Evolutionary conservation across 2,329 filamentous ascomycete species (phyloP).

Genomic region (Pezicula neosporulosa): DNA sequence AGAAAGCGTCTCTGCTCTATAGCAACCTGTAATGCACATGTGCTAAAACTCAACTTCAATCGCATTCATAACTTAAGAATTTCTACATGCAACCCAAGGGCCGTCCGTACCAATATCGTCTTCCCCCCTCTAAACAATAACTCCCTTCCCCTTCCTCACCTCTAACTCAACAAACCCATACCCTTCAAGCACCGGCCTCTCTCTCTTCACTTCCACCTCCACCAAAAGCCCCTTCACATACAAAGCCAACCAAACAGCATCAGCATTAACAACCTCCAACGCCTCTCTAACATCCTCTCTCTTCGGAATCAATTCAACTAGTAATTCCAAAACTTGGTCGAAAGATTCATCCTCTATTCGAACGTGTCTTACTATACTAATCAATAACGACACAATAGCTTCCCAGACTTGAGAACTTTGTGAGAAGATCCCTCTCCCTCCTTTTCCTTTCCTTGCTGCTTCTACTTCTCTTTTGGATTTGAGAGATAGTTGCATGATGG

Average conservation of each 20-base stretch:
- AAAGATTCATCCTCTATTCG: conserved; percentile 65
- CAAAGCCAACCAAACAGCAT: conserved; percentile 72
- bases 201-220: conserved; percentile 15
- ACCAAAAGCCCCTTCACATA: conserved; percentile 26
- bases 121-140: not conserved
- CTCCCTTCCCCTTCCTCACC: not conserved
- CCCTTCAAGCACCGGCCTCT: conserved; percentile 40
- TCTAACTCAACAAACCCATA: conserved; percentile 27
- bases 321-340: conserved; percentile 64
- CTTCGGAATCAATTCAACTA: conserved; percentile 47
- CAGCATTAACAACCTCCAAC: conserved; percentile 63
- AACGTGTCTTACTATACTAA: conserved; percentile 59
- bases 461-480: conserved; percentile 35
- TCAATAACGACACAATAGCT: conserved; percentile 55
- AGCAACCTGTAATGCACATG: no score
- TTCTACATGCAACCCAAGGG: no score
- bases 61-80: no score
- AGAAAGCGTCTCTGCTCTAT: no score
- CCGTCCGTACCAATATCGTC: no score
- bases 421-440: conserved; percentile 54
- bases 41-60: no score
- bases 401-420: conserved; percentile 63
- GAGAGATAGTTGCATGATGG: conserved; percentile 49
- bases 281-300: conserved; percentile 48
- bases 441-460: conserved; percentile 25